Percentiles rank a stretch among this genome's conserved stretches.
phyloP scores from a whole-genome alignment of 805 yeast species.

The Sugiyamaella floridensis region DNA sequence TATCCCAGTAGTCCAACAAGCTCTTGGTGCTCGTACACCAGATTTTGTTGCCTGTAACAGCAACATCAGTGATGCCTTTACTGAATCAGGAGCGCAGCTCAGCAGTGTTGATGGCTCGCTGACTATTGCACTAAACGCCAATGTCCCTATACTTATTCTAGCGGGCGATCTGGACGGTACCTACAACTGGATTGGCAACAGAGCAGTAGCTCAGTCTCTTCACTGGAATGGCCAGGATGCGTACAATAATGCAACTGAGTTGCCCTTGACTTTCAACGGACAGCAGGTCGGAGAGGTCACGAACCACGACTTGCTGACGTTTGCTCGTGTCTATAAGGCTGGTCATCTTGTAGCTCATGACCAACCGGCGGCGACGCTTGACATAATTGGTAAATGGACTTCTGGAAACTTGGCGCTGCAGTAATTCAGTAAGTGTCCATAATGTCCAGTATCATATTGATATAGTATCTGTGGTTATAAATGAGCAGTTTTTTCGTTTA shows the following conservation, averaged over 20 bases:
- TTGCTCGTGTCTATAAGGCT: constrained; percentile 71
- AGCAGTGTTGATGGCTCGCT: constrained; percentile 72
- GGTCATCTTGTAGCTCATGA: constrained; percentile 90
- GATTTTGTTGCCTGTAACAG: constrained; percentile 46
- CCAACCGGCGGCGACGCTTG: constrained; percentile 68
- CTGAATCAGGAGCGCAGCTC: constrained; percentile 82
- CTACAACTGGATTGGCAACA: constrained; percentile 92
- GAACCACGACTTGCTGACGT: constrained; percentile 64
- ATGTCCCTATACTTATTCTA: constrained; percentile 73
- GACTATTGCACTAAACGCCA: constrained; percentile 58
- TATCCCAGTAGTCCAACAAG: constrained; percentile 59
- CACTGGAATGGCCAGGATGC: constrained; percentile 56
- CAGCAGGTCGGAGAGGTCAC: constrained; percentile 58
- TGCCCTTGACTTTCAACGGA: constrained; percentile 42
- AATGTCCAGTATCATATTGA: too few relatives aligned
- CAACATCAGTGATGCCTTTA: constrained; percentile 69
- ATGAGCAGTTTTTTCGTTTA: too few relatives aligned
- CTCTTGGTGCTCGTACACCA: constrained; percentile 82
- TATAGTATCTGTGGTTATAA: too few relatives aligned
- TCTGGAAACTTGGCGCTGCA: constrained; percentile 27
- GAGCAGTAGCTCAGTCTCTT: constrained; percentile 67
- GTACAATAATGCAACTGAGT: constrained; percentile 37
- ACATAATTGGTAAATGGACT: constrained; percentile 80
- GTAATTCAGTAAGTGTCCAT: neutral
- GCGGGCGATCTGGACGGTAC: constrained; percentile 94